Evolutionary conservation across 805 yeast species (phyloP), one percentile per base, ranked within the genome.

Genomic region (Zygoascus flipseniorum): DNA sequence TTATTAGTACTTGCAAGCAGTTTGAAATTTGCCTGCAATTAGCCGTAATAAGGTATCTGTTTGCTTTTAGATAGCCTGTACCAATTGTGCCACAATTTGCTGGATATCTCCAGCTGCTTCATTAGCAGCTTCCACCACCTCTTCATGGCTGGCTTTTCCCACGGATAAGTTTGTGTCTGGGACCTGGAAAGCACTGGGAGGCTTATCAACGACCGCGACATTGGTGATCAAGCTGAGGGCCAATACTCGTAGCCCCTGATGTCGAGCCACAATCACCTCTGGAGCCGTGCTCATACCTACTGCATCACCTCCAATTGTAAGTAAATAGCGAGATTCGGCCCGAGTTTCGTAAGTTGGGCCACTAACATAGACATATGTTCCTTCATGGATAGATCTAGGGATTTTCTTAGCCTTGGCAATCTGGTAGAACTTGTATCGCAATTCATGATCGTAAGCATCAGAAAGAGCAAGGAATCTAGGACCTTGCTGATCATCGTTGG

Each of bases 241-340:
- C 57, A 92, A 72, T 5, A 89, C 96, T 58, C 74, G 77, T 72
- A 93, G 69, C 0, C 90, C 95, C 55, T 83, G 78, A 67, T 93
- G 98, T 66, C 96, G 82, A 1, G 97, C 98, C 18, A 89, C 85
- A 56, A 89, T 81, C 1, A 89, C 96, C 69, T 92, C 99, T 0
- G 99, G 97, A 35, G 92, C 97, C 0, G 98, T 93, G 54, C 96
- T 86, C 99, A 92, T 92, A 3, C 98, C 98, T 1, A 90, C 98
- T 0, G 93, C 86, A 68, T 92, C 98, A 50, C 88, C 97, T 9
- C 98, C 98, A 31, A 85, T 58, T 5, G 71, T 60, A 55, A 81
- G 69, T 47, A 92, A 72, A 75, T 83, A 75, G 54, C 95, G 76
- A n/a, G 85, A 85, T 71, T 92, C 99, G 0, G 97, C 96, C 62